Conservation (phyloP, 23 red algal genomes). For the Gracilaria domingensis region DNA sequence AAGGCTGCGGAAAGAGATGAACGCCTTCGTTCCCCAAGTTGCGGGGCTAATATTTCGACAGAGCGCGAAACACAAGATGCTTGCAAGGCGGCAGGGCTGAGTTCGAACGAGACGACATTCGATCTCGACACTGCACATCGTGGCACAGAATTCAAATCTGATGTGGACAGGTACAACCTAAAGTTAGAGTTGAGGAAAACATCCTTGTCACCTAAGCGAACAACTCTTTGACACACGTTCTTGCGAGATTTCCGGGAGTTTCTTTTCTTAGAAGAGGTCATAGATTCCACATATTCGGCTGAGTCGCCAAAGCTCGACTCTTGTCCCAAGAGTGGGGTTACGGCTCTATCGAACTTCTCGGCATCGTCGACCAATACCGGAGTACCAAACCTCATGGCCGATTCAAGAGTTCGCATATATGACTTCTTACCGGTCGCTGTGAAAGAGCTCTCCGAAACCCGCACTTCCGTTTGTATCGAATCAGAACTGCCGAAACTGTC, state of each 20-base stretch:
- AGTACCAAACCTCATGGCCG: slow-evolving; percentile 79
- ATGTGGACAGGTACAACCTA: slow-evolving; percentile 30
- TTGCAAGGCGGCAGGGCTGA: slow-evolving; percentile 57
- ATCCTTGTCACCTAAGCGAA: slow-evolving; percentile 68
- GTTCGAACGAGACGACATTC: slow-evolving; percentile 69
- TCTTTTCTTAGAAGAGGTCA: slow-evolving; percentile 6
- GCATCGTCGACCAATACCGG: slow-evolving; percentile 67
- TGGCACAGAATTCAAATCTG: slow-evolving; percentile 45
- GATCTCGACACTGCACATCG: slow-evolving; percentile 51
- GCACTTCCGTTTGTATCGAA: neutral
- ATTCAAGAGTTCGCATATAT: slow-evolving; percentile 72
- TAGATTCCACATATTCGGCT: slow-evolving; percentile 21
- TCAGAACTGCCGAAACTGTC: slow-evolving; percentile 5
- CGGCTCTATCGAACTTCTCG: slow-evolving; percentile 69
- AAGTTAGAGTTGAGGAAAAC: slow-evolving; percentile 68
- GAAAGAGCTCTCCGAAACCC: slow-evolving; percentile 44
- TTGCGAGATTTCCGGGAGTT: slow-evolving; percentile 1
- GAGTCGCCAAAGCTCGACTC: slow-evolving; percentile 51
- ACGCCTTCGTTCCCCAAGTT: slow-evolving; percentile 37
- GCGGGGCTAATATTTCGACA: slow-evolving; percentile 54
- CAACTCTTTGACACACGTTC: slow-evolving; percentile 65
- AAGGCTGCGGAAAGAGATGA: slow-evolving; percentile 32
- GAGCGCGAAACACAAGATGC: slow-evolving; percentile 53
- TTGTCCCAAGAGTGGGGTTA: slow-evolving; percentile 73
- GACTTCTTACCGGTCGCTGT: slow-evolving; percentile 61